Evolutionary conservation across 768 basidiomycete species (phyloP).

Genomic region (Boletus edulis): DNA sequence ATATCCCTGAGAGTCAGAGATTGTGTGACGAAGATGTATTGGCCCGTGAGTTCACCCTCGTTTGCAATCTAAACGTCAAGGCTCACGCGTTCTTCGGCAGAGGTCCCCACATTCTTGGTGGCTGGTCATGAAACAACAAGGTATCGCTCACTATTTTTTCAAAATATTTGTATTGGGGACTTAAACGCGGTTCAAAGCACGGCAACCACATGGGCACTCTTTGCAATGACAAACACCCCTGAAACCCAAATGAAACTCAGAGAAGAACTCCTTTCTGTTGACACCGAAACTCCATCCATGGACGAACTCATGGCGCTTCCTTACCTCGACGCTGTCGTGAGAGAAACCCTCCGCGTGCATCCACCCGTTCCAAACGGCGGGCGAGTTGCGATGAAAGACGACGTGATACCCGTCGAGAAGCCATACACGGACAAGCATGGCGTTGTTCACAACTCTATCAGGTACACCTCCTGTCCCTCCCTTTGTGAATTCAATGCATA

Average conservation of each 20-base stretch:
- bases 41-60: slow-evolving; percentile 37
- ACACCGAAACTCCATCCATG: slow-evolving; percentile 61
- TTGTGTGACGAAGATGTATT: slow-evolving; percentile 65
- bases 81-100: slow-evolving; percentile 26
- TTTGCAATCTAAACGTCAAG: background rate
- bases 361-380: slow-evolving; percentile 47
- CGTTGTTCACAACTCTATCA: slow-evolving; percentile 35
- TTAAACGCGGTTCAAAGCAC: slow-evolving; percentile 18
- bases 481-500: background rate
- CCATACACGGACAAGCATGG: slow-evolving; percentile 47
- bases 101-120: slow-evolving; percentile 59
- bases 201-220: slow-evolving; percentile 57
- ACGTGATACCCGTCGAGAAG: slow-evolving; percentile 46
- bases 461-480: slow-evolving; percentile 21
- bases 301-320: slow-evolving; percentile 64
- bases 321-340: slow-evolving; percentile 64
- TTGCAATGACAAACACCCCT: slow-evolving; percentile 46
- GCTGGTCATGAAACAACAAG: slow-evolving; percentile 62
- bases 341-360: slow-evolving; percentile 53
- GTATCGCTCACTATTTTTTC: slow-evolving; percentile 19
- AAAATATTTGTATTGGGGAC: background rate
- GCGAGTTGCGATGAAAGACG: slow-evolving; percentile 50
- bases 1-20: slow-evolving; percentile 51
- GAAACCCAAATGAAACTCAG: slow-evolving; percentile 55
- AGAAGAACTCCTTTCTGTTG: slow-evolving; percentile 50